Base-by-base conservation (phyloP, 2,329 filamentous ascomycete species). In the Ceratocystis diversiconidia region DNA sequence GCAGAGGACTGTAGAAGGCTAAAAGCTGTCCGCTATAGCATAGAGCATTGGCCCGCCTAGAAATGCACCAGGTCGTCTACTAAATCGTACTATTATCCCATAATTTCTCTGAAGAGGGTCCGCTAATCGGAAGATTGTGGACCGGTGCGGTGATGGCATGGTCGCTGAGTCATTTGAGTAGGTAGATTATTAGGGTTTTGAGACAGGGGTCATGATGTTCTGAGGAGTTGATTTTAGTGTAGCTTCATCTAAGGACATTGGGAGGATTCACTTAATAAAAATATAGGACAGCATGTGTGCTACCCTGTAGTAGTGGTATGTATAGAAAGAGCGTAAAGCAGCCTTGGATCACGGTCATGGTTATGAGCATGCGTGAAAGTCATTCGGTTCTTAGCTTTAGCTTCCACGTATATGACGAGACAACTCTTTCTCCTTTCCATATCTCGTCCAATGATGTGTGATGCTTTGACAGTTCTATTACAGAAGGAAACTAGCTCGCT, bases 111-210 rank as follows among this genome's bases (percentile, higher is more conserved):
- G 43, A 43, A 28, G 32, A 60, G 63, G 36, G 36, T 41, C 65
- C 65, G 65, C 65, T 60, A 64, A 66, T 64, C 61, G 61, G 65
- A 66, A 62, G 61, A 12, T 48, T 19, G 17, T 36, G 43, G 32
- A 28, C 25, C 25, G 55, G 25, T 7, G 28, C 22, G 46, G n/a
- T 19, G 65, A 61, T 41, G 36, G 36, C 36, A 15, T 41, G 12
- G 36, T 41, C 36, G 36, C 36, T 41, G 36, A 41, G 36, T 41
- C 36, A 41, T 41, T 12, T 41, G 36, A 12, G 36, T 4, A 15
- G 10, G 3, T 15, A 12, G 10, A 41, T 4, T 1, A 1, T 15
- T 41, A 41, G 36, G 36, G 36, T 41, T 41, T 10, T 12, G 10
- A 12, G 3, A 4, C 0, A 3, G 4, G 36, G 36, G 36, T 41